Evolutionary conservation across 495 filamentous ascomycete genomes (phyloP), one percentile per base, ranked within the genome.

Genomic region (Cryomyces minteri): DNA sequence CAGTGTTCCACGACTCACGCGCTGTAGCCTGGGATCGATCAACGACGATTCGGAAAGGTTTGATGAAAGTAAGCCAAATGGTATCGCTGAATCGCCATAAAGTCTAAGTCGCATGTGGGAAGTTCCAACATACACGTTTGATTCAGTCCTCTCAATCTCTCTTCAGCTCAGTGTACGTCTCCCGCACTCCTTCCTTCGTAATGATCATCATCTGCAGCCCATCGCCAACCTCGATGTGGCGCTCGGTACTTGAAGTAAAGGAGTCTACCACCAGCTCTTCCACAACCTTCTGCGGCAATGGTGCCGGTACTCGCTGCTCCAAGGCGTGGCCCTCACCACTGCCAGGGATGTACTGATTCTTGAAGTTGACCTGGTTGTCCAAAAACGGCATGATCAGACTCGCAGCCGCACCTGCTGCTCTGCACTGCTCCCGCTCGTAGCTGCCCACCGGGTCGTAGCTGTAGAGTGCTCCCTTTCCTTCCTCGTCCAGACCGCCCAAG

Each of bases 351-450:
- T 94, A 92, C 68, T 96, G 90, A 61, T 98, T 98, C 72, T 96
- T 96, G 71, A 86, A 90, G 66, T 96, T 95, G 67, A 98, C 90
- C 63, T 98, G 92, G 60, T 96, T 98, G 62, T 98, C 90, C 59
- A 98, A 68, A 70, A 98, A 96, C 4, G 90, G 90, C 82, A 95
- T 96, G 62, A 98, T 98, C 65, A 98, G 67, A 53, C 84, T 93
- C 34, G 84, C 81, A 31, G 92, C 90, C n/a, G 90, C 86, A 45
- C 90, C 90, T 14, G 84, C 90, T 14, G 92, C 88, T 33, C 87
- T 79, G 65, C 92, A 95, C 64, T 88, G 82, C 65, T 96, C 90
- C 54, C 90, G 67, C 67, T 96, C 90, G 62, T 94, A 95, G 50
- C 83, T 90, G 49, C 90, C 90, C 12, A 98, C 87, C 4, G 92